Percentiles rank a stretch among this genome's conserved stretches.
These are phyloP conservation scores for Trichopus zeylanicus DNA, from an alignment of 116 monocot species.

Conservation along the genomic window DNA sequence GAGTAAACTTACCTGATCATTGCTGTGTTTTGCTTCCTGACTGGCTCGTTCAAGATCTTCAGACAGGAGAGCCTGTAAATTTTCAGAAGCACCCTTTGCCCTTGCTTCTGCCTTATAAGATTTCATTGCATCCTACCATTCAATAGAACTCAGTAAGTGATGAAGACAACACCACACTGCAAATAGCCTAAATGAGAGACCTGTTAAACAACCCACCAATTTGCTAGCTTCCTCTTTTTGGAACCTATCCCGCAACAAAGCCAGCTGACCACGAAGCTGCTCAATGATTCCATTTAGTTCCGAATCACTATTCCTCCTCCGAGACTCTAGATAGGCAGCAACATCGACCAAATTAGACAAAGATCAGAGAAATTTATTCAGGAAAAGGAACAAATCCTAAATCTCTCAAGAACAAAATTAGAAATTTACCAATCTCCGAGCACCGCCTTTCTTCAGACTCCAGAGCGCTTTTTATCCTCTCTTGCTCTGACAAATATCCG, in stretches of 20 bases:
- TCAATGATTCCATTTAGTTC: constrained; percentile 24
- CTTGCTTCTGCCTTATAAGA: constrained; percentile 46
- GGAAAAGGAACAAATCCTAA: too few relatives aligned
- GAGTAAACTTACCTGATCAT: constrained; percentile 31
- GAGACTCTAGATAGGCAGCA: constrained; percentile 29
- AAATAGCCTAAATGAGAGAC: too few relatives aligned
- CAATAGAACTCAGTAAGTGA: background rate
- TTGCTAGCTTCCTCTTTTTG: constrained; percentile 56
- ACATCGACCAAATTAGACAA: background rate
- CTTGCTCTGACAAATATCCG: constrained; percentile 36
- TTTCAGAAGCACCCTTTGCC: constrained; percentile 35
- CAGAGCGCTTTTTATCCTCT: constrained; percentile 22
- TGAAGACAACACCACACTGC: background rate
- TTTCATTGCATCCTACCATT: constrained; percentile 43
- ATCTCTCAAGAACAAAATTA: constrained; percentile 1
- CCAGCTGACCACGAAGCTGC: constrained; percentile 18
- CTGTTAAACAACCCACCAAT: constrained; percentile 31
- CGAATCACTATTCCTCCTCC: constrained; percentile 28
- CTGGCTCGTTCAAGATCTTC: constrained; percentile 47
- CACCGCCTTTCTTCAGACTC: constrained; percentile 35
- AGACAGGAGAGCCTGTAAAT: constrained; percentile 17
- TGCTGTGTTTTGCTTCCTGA: constrained; percentile 32
- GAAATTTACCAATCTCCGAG: constrained; percentile 53
- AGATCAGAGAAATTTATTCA: background rate
- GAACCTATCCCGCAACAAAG: constrained; percentile 34